Base-by-base conservation (phyloP, 768 basidiomycete genomes). In the Sistotremastrum suecicum region DNA sequence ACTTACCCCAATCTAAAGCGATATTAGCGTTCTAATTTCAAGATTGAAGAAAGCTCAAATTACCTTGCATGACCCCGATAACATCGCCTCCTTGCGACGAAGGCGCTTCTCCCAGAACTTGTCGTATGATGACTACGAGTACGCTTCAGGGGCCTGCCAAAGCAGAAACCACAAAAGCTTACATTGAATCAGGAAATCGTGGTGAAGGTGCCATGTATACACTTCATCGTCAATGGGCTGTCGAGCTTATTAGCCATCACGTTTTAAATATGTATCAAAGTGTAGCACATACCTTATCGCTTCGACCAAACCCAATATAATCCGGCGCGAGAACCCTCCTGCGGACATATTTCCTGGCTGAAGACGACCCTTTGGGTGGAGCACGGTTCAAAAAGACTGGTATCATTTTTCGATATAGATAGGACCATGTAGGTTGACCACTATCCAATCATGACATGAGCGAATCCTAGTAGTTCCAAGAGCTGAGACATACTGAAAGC, bases 401-500 rank as follows among this genome's bases (percentile, higher is more conserved):
- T 3, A 48, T 48, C 47, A 48, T 48, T 11, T 33, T 35, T 46
- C 47, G 47, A 36, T 48, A 48, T 39, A 48, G 44, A 31, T 48
- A 48, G 10, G 47, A 48, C 47, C 47, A 48, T 3, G 47, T 48
- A 10, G 47, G 47, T 37, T 48, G 47, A 7, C 47, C 47, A 34
- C 47, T 48, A 29, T 20, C 20, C 34, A 43, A 28, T 4, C 10
- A 48, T n/a, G 35, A 11, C 42, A 33, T 9, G 7, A 9, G 36
- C 12, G 34, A 45, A 45, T 11, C 8, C 9, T 28, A 7, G 8
- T n/a, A 7, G 20, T 45, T 29, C 34, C 5, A 43, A 20, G 20
- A 32, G 34, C 20, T 43, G 29, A 20, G 10, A 35, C 45, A 10
- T 41, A 48, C 47, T 48, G 47, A 43, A 48, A 35, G 29, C 47